A percentile compares a stretch with the other conserved stretches of the same genome.
phyloP scores from a whole-genome alignment of 768 basidiomycete genomes.

The Tephrocybe sp. region DNA sequence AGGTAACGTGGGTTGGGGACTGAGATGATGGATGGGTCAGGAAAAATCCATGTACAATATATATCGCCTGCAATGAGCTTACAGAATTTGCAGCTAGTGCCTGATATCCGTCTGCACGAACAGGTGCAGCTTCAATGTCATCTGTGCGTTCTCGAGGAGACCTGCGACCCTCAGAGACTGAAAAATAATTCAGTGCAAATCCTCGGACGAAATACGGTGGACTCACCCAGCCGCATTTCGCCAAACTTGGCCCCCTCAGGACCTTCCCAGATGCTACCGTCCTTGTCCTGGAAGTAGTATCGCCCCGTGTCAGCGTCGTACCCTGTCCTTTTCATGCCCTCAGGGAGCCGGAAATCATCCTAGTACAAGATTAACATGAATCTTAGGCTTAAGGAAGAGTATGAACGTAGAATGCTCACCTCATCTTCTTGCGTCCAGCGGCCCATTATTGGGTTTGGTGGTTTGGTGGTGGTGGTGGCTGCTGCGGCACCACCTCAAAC shows the following conservation, averaged over 20 bases:
- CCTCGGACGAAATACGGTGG: neutral
- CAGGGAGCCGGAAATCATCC: conserved; percentile 52
- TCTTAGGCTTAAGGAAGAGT: neutral
- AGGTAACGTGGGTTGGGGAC: conserved; percentile 24
- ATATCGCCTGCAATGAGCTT: conserved; percentile 16
- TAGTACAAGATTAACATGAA: conserved; percentile 20
- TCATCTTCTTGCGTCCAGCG: conserved; percentile 48
- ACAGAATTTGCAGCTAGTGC: conserved; percentile 52
- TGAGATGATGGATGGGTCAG: conserved; percentile 12
- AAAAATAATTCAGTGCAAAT: neutral
- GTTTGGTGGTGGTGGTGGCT: too few species aligned
- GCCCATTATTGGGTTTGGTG: conserved; percentile 19
- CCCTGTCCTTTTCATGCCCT: conserved; percentile 65
- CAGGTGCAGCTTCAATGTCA: conserved; percentile 54
- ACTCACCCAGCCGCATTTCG: conserved; percentile 46
- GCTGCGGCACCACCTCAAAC: too few species aligned
- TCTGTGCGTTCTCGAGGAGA: conserved; percentile 27
- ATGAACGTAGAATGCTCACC: conserved; percentile 22
- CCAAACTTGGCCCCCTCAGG: conserved; percentile 63
- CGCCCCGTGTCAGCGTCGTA: conserved; percentile 71
- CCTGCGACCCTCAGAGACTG: conserved; percentile 16
- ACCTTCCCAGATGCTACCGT: conserved; percentile 56
- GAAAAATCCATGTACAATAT: neutral
- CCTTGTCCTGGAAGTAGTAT: conserved; percentile 60
- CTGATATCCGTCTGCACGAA: conserved; percentile 54